Percentiles rank a stretch among this genome's conserved stretches.
Conservation (phyloP, 1,284 basidiomycete genomes). For the Pseudomicrostroma phylloplanum region DNA sequence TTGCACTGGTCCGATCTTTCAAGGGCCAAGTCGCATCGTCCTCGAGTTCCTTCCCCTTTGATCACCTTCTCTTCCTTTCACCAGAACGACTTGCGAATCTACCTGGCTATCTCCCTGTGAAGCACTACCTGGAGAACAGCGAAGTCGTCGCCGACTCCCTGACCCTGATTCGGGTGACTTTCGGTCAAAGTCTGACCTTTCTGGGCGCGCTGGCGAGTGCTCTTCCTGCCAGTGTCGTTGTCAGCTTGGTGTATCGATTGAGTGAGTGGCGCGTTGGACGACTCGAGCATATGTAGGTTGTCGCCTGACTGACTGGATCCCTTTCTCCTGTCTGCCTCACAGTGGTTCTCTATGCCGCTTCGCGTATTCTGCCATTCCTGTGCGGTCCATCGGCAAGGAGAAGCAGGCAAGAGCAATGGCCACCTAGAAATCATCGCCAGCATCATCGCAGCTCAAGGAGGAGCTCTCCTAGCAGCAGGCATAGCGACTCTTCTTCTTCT, state of each 20-base stretch:
- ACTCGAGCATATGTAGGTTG: background rate
- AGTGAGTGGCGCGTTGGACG: constrained; percentile 7
- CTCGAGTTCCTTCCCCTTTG: background rate
- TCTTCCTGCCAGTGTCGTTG: constrained; percentile 43
- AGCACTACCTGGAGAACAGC: no score
- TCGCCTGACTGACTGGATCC: background rate
- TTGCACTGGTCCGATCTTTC: constrained; percentile 45
- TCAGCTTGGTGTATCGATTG: constrained; percentile 42
- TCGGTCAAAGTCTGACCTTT: constrained; percentile 29
- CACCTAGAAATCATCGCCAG: background rate
- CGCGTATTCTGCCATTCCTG: constrained; percentile 36
- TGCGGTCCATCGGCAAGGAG: constrained; percentile 6
- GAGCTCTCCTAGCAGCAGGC: background rate
- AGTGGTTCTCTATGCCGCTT: constrained; percentile 44
- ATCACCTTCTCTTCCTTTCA: background rate
- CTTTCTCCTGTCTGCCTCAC: background rate
- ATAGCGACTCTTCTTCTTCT: background rate
- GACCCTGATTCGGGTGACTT: background rate
- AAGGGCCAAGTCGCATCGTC: constrained; percentile 15
- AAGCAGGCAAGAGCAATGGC: constrained; percentile 6
- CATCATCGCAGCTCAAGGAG: background rate
- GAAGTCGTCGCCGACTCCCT: background rate
- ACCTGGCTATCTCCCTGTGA: no score
- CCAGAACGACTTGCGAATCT: background rate
- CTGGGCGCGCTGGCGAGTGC: constrained; percentile 35